Evolutionary conservation across 495 filamentous ascomycete species (phyloP).

Genomic region (Tuber borchii): DNA sequence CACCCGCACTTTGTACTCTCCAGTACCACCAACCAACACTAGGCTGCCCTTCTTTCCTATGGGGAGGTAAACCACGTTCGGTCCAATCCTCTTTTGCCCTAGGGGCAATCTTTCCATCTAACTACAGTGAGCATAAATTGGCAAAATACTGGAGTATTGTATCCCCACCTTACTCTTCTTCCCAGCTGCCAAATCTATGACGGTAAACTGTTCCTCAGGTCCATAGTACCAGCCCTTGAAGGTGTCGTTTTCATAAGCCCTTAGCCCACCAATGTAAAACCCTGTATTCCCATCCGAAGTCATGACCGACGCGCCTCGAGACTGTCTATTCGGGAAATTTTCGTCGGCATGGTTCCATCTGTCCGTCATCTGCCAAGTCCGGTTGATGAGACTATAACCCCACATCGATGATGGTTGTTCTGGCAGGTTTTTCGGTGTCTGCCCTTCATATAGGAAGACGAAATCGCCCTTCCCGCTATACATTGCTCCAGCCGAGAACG

Average conservation of each 20-base stretch:
- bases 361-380: not conserved
- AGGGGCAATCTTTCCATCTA: conserved; percentile 6
- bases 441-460: conserved; percentile 2
- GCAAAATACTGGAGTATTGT: not conserved
- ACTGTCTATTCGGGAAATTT: conserved; percentile 7
- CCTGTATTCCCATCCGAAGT: not conserved
- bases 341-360: conserved; percentile 4
- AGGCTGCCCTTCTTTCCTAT: conserved; percentile 11
- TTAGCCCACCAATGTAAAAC: conserved; percentile 10
- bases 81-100: conserved; percentile 13
- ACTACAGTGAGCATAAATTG: not conserved
- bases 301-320: conserved; percentile 3
- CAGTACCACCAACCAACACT: conserved; percentile 10
- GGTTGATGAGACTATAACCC: conserved; percentile 3
- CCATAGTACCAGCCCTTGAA: conserved; percentile 12
- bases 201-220: conserved; percentile 6
- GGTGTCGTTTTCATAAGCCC: conserved; percentile 11
- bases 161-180: conserved; percentile 7
- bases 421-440: conserved; percentile 2
- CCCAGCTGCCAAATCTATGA: not conserved
- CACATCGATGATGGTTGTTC: conserved; percentile 8
- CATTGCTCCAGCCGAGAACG: conserved; percentile 2
- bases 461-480: conserved; percentile 1
- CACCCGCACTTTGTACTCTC: conserved; percentile 12
- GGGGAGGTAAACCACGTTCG: conserved; percentile 5